Conservation (phyloP, 495 filamentous ascomycete genomes). For the Eremomyces bilateralis region DNA sequence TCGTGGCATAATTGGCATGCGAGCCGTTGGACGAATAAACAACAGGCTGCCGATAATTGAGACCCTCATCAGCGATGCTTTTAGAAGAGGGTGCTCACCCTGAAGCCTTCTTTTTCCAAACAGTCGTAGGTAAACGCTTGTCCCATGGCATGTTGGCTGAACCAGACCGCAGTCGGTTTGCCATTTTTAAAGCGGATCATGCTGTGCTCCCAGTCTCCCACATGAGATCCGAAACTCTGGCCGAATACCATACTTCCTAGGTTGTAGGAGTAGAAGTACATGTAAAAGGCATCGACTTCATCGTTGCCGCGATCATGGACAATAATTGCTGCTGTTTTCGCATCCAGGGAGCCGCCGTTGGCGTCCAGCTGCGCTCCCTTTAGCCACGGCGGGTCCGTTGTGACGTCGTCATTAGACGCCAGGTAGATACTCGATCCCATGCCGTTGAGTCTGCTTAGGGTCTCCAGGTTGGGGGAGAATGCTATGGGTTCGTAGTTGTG, state of each 20-base stretch:
- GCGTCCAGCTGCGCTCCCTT: slow-evolving; percentile 22
- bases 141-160: slow-evolving; percentile 37
- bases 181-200: slow-evolving; percentile 45
- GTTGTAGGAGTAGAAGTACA: slow-evolving; percentile 48
- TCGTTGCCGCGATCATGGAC: slow-evolving; percentile 32
- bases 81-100: slow-evolving; percentile 6
- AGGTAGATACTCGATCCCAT: slow-evolving; percentile 32
- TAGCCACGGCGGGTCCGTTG: slow-evolving; percentile 30
- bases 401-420: slow-evolving; percentile 34
- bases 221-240: slow-evolving; percentile 17
- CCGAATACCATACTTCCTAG: slow-evolving; percentile 13
- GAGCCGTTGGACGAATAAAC: slow-evolving; percentile 11
- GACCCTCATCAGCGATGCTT: neutral
- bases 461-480: slow-evolving; percentile 28
- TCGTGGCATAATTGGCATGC: slow-evolving; percentile 14
- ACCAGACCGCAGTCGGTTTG: slow-evolving; percentile 35
- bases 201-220: slow-evolving; percentile 48
- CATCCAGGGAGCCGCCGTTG: slow-evolving; percentile 25
- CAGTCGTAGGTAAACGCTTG: slow-evolving; percentile 39
- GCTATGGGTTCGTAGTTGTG: slow-evolving; percentile 30
- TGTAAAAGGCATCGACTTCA: slow-evolving; percentile 41
- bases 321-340: slow-evolving; percentile 28
- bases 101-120: slow-evolving; percentile 27
- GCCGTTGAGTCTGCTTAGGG: slow-evolving; percentile 27
- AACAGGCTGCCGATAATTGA: too few relatives aligned